Conservation (phyloP, 2,329 filamentous ascomycete genomes). For the Thermothelomyces thermophilus region DNA sequence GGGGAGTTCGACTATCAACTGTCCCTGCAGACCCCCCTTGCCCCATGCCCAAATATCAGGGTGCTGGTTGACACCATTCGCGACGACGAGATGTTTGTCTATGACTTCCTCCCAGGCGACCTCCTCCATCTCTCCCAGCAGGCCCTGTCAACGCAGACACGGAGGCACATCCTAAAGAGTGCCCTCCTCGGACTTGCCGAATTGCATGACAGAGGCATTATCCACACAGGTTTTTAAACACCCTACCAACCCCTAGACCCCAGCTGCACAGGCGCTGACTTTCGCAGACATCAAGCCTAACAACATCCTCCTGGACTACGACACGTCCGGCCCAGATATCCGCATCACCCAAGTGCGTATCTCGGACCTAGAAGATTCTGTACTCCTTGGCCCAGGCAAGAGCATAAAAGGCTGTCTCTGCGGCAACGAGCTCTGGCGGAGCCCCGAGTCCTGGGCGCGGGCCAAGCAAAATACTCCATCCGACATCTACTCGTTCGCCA, state of each 20-base stretch:
- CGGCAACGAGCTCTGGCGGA: slow-evolving; percentile 32
- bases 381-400: slow-evolving; percentile 21
- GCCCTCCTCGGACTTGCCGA: slow-evolving; percentile 26
- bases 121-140: slow-evolving; percentile 9
- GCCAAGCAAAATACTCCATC: slow-evolving; percentile 28
- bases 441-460: slow-evolving; percentile 31
- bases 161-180: slow-evolving; percentile 8
- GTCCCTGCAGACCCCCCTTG: slow-evolving; percentile 24
- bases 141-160: background rate
- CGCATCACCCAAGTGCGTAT: background rate
- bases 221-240: slow-evolving; percentile 32
- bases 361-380: background rate
- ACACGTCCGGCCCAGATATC: background rate
- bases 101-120: slow-evolving; percentile 9
- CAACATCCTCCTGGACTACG: slow-evolving; percentile 32
- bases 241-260: too few species aligned
- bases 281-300: slow-evolving; percentile 32
- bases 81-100: slow-evolving; percentile 16
- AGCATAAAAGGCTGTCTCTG: slow-evolving; percentile 23
- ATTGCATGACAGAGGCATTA: slow-evolving; percentile 29
- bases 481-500: slow-evolving; percentile 32
- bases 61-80: slow-evolving; percentile 23
- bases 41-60: slow-evolving; percentile 26
- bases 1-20: slow-evolving; percentile 30
- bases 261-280: background rate